Percentiles rank a stretch among this genome's conserved stretches.
Conservation (phyloP, 768 basidiomycete species). For the Boletus tomentosulus region DNA sequence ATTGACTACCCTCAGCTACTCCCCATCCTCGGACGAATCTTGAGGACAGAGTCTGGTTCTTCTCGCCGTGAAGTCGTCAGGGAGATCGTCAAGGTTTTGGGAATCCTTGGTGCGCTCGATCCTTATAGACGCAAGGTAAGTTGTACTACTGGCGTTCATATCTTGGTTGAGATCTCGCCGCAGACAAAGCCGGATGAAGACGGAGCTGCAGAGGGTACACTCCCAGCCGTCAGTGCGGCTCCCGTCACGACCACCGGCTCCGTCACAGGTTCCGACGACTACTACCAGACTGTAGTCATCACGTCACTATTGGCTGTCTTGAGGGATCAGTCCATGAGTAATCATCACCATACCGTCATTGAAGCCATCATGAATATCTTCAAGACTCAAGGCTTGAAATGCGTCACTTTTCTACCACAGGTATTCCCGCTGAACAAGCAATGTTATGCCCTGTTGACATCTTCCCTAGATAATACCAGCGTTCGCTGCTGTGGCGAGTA, state of each 20-base stretch:
- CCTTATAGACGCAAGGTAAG: slow-evolving; percentile 90
- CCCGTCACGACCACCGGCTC: slow-evolving; percentile 60
- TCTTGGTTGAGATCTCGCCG: slow-evolving; percentile 6
- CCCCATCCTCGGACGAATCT: slow-evolving; percentile 77
- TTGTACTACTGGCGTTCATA: background rate
- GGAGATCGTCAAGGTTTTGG: slow-evolving; percentile 92
- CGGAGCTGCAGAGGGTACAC: slow-evolving; percentile 51
- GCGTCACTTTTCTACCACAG: slow-evolving; percentile 92
- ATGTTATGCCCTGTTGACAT: slow-evolving; percentile 8
- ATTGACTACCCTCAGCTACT: slow-evolving; percentile 89
- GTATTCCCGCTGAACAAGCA: slow-evolving; percentile 35
- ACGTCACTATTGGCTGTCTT: slow-evolving; percentile 81
- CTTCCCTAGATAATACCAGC: slow-evolving; percentile 81
- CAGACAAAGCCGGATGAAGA: slow-evolving; percentile 65
- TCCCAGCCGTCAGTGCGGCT: slow-evolving; percentile 64
- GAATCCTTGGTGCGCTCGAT: slow-evolving; percentile 93
- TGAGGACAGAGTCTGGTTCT: slow-evolving; percentile 72
- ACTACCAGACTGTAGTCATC: slow-evolving; percentile 95
- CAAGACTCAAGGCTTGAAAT: slow-evolving; percentile 95
- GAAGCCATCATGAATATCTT: slow-evolving; percentile 99
- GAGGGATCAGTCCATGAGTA: slow-evolving; percentile 82
- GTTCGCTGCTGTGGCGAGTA: slow-evolving; percentile 83
- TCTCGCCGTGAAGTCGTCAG: slow-evolving; percentile 88
- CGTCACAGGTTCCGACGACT: slow-evolving; percentile 78
- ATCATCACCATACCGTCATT: slow-evolving; percentile 88